These are phyloP conservation scores for Nyssa sinensis DNA, from an alignment of 148 eudicot genomes.

Conservation along the genomic window DNA sequence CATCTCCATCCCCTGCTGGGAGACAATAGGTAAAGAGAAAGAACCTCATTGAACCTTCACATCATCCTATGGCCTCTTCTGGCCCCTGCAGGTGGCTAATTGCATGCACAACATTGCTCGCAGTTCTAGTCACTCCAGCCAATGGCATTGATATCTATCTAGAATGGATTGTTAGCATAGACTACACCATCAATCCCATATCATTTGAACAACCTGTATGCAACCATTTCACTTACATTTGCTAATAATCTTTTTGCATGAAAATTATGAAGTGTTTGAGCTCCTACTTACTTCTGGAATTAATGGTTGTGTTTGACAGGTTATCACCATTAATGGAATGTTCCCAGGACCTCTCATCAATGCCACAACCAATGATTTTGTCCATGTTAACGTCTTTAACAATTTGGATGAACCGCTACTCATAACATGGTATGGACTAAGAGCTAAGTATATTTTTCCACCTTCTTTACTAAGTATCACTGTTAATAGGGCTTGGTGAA, in stretches of 20 bases:
- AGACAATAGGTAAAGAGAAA: not conserved
- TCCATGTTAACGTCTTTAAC: conserved; percentile 35
- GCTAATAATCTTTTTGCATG: not conserved
- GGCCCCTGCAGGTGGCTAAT: conserved; percentile 8
- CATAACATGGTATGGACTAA: conserved; percentile 28
- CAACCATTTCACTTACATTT: not conserved
- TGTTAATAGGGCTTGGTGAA: no score
- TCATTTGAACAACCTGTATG: conserved; percentile 34
- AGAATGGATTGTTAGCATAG: conserved; percentile 36
- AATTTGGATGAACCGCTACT: conserved; percentile 34
- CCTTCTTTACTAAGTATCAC: no score
- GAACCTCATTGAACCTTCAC: not conserved
- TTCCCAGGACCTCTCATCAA: conserved; percentile 47
- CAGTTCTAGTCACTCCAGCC: conserved; percentile 8
- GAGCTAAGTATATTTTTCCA: no score
- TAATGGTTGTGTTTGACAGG: conserved; percentile 16
- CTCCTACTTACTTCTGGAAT: not conserved
- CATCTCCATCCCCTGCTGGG: not conserved
- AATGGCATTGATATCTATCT: conserved; percentile 26
- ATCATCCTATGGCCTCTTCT: conserved; percentile 13
- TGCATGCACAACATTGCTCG: conserved; percentile 10
- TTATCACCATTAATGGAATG: conserved; percentile 35
- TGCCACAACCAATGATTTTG: conserved; percentile 34
- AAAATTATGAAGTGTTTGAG: not conserved
- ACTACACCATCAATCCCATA: conserved; percentile 22